Conservation (phyloP, 345 rosid genomes). For the Populus tremula region DNA sequence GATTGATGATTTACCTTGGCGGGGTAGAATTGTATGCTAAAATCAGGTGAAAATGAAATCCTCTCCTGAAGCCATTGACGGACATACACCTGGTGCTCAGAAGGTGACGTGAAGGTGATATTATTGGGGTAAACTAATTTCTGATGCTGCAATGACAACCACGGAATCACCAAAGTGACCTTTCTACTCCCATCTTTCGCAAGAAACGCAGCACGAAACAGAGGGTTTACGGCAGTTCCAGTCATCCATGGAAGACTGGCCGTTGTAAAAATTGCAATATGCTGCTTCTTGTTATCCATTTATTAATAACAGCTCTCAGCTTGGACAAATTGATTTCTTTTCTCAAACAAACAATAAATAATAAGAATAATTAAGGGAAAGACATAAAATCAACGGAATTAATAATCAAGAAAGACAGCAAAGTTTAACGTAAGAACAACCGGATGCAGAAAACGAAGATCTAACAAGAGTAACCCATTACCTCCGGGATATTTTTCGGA, state of each 20-base stretch:
- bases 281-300: conserved; percentile 57
- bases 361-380: background rate
- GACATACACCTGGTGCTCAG: conserved; percentile 69
- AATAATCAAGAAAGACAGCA: no score
- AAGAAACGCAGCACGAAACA: conserved; percentile 93
- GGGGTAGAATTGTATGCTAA: conserved; percentile 69
- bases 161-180: conserved; percentile 88
- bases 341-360: no score
- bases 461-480: no score
- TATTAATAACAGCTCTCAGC: conserved; percentile 11
- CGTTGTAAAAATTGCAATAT: conserved; percentile 81
- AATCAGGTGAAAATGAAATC: conserved; percentile 44
- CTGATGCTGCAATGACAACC: conserved; percentile 76
- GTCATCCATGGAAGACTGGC: conserved; percentile 99
- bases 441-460: no score
- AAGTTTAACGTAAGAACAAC: no score
- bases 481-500: no score
- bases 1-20: conserved; percentile 55
- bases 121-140: conserved; percentile 61
- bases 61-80: conserved; percentile 81
- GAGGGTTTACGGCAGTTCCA: conserved; percentile 93
- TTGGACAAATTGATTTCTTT: background rate
- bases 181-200: conserved; percentile 61
- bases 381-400: background rate
- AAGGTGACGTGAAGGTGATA: conserved; percentile 56